phyloP scores from a whole-genome alignment of 2,329 filamentous ascomycete species.

The Teratosphaeria destructans region DNA sequence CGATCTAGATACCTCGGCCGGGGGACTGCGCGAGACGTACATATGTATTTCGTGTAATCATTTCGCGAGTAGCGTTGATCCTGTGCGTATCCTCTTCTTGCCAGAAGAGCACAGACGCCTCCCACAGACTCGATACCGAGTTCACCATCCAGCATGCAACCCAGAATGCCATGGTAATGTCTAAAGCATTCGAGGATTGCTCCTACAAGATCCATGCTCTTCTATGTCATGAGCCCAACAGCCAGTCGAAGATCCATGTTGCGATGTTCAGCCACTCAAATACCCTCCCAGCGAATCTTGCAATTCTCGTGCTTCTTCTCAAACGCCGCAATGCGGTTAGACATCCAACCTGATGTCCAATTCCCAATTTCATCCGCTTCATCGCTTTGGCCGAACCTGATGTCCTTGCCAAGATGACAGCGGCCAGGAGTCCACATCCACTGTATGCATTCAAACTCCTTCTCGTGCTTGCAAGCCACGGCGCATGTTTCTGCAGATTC shows the following conservation, averaged over 20 bases:
- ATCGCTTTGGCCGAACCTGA: conserved; percentile 24
- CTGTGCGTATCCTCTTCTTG: background rate
- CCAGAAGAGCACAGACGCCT: background rate
- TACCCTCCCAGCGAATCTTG: background rate
- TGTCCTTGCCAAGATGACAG: conserved; percentile 23
- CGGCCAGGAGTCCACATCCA: conserved; percentile 26
- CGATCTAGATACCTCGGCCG: background rate
- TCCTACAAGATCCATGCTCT: background rate
- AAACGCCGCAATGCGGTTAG: conserved; percentile 14
- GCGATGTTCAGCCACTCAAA: background rate
- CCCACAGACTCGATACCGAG: background rate
- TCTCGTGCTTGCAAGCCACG: conserved; percentile 14
- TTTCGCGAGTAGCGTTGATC: background rate
- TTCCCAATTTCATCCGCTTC: conserved; percentile 15
- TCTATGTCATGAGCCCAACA: background rate
- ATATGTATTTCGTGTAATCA: background rate
- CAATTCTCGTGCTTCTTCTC: conserved; percentile 10
- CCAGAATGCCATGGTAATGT: background rate
- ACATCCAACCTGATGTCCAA: conserved; percentile 25
- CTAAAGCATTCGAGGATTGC: background rate
- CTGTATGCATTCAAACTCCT: conserved; percentile 22
- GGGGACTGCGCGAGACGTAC: background rate
- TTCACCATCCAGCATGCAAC: background rate
- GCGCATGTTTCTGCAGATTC: conserved; percentile 20
- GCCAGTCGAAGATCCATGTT: background rate